A percentile compares a stretch with the other conserved stretches of the same genome.
Evolutionary conservation across 163 green algal species (phyloP).

Genomic region (Chloromonas sp.): DNA sequence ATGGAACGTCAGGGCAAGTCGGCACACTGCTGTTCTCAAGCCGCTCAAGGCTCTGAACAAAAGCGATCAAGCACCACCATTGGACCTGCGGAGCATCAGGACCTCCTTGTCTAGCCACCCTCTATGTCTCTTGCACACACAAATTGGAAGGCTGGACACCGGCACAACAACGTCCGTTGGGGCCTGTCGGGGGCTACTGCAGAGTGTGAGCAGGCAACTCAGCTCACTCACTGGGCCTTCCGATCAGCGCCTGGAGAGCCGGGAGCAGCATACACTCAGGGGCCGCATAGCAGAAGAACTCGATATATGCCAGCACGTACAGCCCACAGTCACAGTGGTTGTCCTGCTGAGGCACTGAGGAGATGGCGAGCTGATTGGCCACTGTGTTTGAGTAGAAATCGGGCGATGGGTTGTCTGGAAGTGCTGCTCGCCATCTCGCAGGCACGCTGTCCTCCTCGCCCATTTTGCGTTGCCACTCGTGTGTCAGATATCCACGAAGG

Average conservation of each 20-base stretch:
- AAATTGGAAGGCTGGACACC: too few relatives aligned
- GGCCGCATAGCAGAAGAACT: slow-evolving; percentile 67
- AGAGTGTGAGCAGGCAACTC: too few relatives aligned
- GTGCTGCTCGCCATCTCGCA: too few relatives aligned
- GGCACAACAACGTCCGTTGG: background rate
- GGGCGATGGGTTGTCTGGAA: too few relatives aligned
- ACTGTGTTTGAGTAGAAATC: too few relatives aligned
- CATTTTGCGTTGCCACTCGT: slow-evolving; percentile 61
- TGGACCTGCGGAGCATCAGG: too few relatives aligned
- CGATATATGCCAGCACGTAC: slow-evolving; percentile 79
- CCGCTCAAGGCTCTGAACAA: too few relatives aligned
- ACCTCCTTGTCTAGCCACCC: too few relatives aligned
- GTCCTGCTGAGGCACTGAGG: slow-evolving; percentile 58
- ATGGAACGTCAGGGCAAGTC: too few relatives aligned
- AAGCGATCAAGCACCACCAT: too few relatives aligned
- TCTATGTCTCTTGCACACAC: too few relatives aligned
- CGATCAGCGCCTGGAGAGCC: background rate
- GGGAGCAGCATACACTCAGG: background rate
- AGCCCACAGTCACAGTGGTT: slow-evolving; percentile 92
- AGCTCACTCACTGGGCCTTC: background rate
- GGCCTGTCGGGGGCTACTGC: background rate
- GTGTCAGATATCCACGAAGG: slow-evolving; percentile 63
- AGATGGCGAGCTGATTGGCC: background rate
- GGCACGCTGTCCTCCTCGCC: background rate
- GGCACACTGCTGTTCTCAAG: too few relatives aligned